Evolutionary conservation across 1,139 yeast genomes (phyloP).

Genomic region (Pichia sp.): DNA sequence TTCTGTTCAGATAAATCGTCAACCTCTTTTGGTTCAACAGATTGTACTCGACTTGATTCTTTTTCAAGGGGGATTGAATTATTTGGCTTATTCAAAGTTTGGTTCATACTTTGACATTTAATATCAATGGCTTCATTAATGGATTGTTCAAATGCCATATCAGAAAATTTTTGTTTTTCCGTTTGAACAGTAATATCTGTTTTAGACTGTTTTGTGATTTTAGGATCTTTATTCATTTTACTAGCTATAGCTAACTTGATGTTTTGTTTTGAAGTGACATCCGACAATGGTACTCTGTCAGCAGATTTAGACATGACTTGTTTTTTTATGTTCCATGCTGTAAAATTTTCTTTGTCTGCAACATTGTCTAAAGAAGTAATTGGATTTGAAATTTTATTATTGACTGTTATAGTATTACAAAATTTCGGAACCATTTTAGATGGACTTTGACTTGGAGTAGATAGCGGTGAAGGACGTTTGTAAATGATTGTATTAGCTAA

Average conservation of each 20-base stretch:
- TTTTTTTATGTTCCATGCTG: background rate
- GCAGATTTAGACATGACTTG: background rate
- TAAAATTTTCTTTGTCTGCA: background rate
- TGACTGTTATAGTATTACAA: too few relatives aligned
- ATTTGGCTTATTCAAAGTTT: too few relatives aligned
- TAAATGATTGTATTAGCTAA: slow-evolving; percentile 15
- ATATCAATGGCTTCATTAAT: too few relatives aligned
- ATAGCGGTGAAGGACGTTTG: slow-evolving; percentile 13
- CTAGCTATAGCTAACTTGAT: background rate
- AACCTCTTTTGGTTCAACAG: background rate
- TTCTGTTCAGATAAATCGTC: slow-evolving; percentile 5
- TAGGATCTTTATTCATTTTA: too few relatives aligned
- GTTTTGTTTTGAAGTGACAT: background rate
- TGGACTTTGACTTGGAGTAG: slow-evolving; percentile 4
- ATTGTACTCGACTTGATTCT: background rate
- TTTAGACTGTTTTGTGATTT: too few relatives aligned
- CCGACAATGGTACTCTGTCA: background rate
- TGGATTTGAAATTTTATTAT: too few relatives aligned
- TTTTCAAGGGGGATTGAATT: too few relatives aligned
- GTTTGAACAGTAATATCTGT: too few relatives aligned
- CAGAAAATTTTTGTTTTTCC: too few relatives aligned
- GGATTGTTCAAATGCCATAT: too few relatives aligned
- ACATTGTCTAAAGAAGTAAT: background rate
- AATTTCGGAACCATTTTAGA: background rate
- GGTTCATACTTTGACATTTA: too few relatives aligned